A percentile compares a stretch with the other conserved stretches of the same genome.
phyloP scores from a whole-genome alignment of 140 eudicot species.

The Oenanthe javanica region DNA sequence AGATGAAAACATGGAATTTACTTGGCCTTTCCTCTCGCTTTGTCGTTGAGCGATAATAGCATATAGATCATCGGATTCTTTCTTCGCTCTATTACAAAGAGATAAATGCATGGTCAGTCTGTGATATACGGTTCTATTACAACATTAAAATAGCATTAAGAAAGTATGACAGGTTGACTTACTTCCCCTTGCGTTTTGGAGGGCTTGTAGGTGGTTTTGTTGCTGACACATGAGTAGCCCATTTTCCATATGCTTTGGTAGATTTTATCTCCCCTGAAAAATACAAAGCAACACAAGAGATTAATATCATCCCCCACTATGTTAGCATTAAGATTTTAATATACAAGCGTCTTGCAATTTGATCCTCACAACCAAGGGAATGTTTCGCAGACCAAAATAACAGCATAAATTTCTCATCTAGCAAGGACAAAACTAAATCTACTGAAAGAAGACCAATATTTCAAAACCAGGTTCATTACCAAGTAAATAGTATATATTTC shows the following conservation, averaged over 20 bases:
- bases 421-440: background rate
- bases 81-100: conserved; percentile 34
- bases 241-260: conserved; percentile 1
- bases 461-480: background rate
- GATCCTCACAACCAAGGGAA: background rate
- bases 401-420: background rate
- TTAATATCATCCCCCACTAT: background rate
- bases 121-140: background rate
- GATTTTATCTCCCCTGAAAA: conserved; percentile 1
- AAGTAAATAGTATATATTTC: background rate
- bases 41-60: conserved; percentile 76
- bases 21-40: conserved; percentile 57
- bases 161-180: background rate
- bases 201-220: conserved; percentile 1
- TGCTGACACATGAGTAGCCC: background rate
- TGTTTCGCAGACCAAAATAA: background rate
- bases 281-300: background rate
- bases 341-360: background rate
- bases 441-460: background rate
- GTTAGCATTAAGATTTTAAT: background rate
- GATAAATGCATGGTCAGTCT: background rate
- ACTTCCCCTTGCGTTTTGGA: conserved; percentile 4
- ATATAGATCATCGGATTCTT: conserved; percentile 58
- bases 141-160: background rate
- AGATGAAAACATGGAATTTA: conserved; percentile 69